These are phyloP conservation scores for Acacia crassicarpa DNA, from an alignment of 306 rosid species.

Conservation along the genomic window DNA sequence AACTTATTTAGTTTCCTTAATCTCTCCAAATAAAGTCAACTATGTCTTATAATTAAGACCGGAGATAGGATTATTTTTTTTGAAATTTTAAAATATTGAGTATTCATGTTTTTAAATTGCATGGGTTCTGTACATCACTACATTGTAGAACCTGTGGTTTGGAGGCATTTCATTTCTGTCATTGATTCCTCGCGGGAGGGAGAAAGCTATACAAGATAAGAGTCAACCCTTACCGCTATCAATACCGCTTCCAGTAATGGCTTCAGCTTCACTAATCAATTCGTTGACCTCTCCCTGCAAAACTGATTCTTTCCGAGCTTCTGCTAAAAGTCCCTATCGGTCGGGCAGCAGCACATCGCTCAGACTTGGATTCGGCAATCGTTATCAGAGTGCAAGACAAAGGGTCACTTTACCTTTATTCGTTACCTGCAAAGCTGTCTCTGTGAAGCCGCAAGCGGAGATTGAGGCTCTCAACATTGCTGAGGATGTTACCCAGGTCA, in stretches of 20 bases:
- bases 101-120: not conserved
- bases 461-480: slow-evolving; percentile 92
- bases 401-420: slow-evolving; percentile 37
- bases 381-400: not conserved
- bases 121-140: not conserved
- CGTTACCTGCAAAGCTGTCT: slow-evolving; percentile 69
- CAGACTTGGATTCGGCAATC: slow-evolving; percentile 20
- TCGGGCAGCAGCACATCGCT: slow-evolving; percentile 24
- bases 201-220: not conserved
- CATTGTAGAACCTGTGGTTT: not conserved
- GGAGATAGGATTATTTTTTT: too few species aligned
- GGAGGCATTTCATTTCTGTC: not conserved
- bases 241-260: slow-evolving; percentile 41
- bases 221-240: not conserved
- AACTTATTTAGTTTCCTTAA: too few species aligned
- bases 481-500: slow-evolving; percentile 77
- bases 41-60: too few species aligned
- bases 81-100: too few species aligned
- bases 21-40: too few species aligned
- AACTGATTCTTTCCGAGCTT: slow-evolving; percentile 31
- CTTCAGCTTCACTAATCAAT: slow-evolving; percentile 56
- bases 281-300: slow-evolving; percentile 44
- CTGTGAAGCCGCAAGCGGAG: slow-evolving; percentile 54
- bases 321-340: slow-evolving; percentile 28
- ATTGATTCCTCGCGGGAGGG: too few species aligned